Evolutionary conservation across 176 grass and related monocot genomes (phyloP), one percentile per base, ranked within the genome.

Genomic region (Ampelocalamus luodianensis): DNA sequence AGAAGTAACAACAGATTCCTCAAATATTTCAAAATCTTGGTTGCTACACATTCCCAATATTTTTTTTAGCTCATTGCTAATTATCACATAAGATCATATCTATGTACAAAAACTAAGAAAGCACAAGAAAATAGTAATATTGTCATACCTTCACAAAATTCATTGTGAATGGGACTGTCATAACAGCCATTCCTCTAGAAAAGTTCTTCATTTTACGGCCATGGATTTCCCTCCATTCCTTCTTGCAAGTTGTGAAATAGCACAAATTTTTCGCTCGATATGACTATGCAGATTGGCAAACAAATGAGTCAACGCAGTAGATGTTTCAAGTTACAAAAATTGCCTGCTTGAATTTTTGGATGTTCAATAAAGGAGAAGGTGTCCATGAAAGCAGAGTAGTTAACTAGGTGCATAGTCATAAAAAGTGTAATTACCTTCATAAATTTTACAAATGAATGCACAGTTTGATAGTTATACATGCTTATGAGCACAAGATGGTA

Each of bases 101-200:
- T 29, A n/a, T 1, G 29, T 29, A 29, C 29, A 29, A 29, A 29
- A 29, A 29, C 29, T 29, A 29, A 29, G 29, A 29, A 29, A 29
- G 29, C 29, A 29, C 29, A 29, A 29, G 29, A 29, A 29, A 16
- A 55, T 85, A 70, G 49, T 38, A 87, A 75, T 76, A 74, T 69
- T 76, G 42, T 61, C 56, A 82, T 94, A 99, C 96, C 96, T 96
- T 95, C 8, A 93, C 65, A 87, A 99, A 99, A 48, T 29, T 71
- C 80, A 94, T 91, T 71, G 96, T 99, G 76, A 96, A 94, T 42
- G 96, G 96, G 26, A 99, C 82, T 59, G 93, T 84, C 68, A 99
- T 1, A 74, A 99, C 15, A 83, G 91, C 93, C 79, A 99, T 73
- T 85, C 80, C 83, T 92, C 96, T 94, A 51, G 93, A 92, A 76